Percentiles rank a stretch among this genome's conserved stretches.
Conservation (phyloP, 1,139 yeast genomes). For the Debaryomyces udenii region DNA sequence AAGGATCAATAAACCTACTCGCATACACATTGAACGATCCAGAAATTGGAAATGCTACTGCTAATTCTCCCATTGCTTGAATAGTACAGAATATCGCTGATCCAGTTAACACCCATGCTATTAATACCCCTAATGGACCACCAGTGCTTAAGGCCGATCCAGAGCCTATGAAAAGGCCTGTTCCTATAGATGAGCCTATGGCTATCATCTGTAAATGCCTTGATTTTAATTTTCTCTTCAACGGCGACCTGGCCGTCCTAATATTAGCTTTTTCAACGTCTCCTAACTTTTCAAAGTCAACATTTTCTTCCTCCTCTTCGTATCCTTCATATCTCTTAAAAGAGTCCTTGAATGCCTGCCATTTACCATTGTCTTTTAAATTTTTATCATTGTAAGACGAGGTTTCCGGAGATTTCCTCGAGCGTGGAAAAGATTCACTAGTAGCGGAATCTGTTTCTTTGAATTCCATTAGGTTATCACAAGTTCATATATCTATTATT, state of each 20-base stretch:
- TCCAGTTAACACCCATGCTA: constrained; percentile 36
- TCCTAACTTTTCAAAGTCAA: constrained; percentile 19
- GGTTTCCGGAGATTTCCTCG: constrained; percentile 1
- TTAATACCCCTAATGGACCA: constrained; percentile 66
- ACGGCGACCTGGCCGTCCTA: constrained; percentile 28
- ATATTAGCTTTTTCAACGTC: constrained; percentile 15
- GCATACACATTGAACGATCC: constrained; percentile 39
- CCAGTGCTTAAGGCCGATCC: constrained; percentile 63
- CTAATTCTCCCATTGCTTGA: constrained; percentile 39
- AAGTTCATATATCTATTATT: neutral
- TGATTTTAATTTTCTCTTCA: constrained; percentile 35
- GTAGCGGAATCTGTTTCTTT: constrained; percentile 4
- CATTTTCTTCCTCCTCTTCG: constrained; percentile 22
- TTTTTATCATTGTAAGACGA: constrained; percentile 2
- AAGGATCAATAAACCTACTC: constrained; percentile 36
- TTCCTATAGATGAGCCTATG: constrained; percentile 59
- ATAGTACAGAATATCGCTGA: constrained; percentile 34
- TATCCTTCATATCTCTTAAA: constrained; percentile 36
- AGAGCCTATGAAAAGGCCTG: constrained; percentile 68
- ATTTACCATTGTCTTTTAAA: constrained; percentile 22
- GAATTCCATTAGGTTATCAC: neutral
- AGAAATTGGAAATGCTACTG: constrained; percentile 37
- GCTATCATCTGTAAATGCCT: constrained; percentile 60
- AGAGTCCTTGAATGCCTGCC: constrained; percentile 45
- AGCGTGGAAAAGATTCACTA: constrained; percentile 3